Evolutionary conservation across 192 early-diverging fungal species (phyloP), one percentile per base, ranked within the genome.

Genomic region (Linnemannia exigua): DNA sequence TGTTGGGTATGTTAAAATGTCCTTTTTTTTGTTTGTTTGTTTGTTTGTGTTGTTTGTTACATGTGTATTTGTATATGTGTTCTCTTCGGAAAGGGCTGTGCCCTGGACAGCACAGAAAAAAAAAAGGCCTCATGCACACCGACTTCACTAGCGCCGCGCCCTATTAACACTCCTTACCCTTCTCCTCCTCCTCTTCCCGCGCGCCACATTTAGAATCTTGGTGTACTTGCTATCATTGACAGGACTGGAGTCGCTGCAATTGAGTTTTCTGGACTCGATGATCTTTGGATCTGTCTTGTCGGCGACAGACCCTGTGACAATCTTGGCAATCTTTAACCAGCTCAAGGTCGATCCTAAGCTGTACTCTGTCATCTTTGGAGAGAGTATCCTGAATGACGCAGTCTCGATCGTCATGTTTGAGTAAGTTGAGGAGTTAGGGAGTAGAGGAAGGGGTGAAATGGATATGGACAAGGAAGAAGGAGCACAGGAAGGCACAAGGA

Each of bases 351-450:
- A 99, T 73, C 97, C 97, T 5, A 94, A 96, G 88, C 87, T 99
- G 61, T 99, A 97, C 87, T 95, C 98, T 7, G 95, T 99, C 71
- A 97, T 99, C 54, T 99, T 98, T 88, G 98, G 98, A 46, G 98
- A 99, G 84, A 95, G 93, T 36, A 91, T 99, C 47, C 90, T 99
- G 46, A 99, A 99, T 79, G 98, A 99, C 79, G 96, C 97, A n/a
- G 97, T 98, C 3, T 96, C 97, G 2, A 99, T 99, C 87, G 98
- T 99, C n/a, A 89, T 99, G 72, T 97, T 96, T 87, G 93, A 93
- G 91, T 93, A 90, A 79, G 88, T 63, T n/a, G 14, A 12, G 28
- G 31, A 50, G 31, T 68, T 9, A 19, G 3, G 70, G 20, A 14
- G 44, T 38, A 15, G 25, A 41, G 3, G 17, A 4, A 1, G 16